Evolutionary conservation across 495 filamentous ascomycete genomes (phyloP).

Genomic region (Monascus purpureus): DNA sequence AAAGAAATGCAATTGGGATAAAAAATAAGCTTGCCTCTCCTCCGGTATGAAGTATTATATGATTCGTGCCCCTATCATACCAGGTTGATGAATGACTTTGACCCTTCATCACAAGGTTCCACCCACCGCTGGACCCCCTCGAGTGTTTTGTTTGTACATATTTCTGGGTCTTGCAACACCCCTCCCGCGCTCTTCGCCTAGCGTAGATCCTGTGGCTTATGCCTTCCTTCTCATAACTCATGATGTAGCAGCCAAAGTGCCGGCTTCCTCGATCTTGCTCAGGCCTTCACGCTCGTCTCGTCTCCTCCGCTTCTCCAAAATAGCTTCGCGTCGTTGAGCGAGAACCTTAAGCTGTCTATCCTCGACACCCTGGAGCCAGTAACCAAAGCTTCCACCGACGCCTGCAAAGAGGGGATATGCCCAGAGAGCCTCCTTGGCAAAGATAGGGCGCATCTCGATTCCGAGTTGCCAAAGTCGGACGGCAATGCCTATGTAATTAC

Average conservation of each 20-base stretch:
- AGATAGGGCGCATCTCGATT: slow-evolving; percentile 93
- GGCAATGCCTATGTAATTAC: slow-evolving; percentile 52
- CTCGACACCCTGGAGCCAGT: slow-evolving; percentile 86
- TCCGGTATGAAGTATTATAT: background rate
- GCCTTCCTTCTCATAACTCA: no score
- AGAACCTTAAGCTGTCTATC: slow-evolving; percentile 61
- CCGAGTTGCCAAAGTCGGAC: slow-evolving; percentile 92
- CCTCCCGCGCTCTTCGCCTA: no score
- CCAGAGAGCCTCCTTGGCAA: slow-evolving; percentile 63
- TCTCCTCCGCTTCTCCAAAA: slow-evolving; percentile 81
- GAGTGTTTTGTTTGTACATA: background rate
- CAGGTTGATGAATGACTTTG: no score
- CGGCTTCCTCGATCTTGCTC: slow-evolving; percentile 21
- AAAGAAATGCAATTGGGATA: background rate
- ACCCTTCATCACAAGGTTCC: no score
- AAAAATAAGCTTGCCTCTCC: background rate
- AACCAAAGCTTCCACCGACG: slow-evolving; percentile 82
- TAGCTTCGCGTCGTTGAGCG: slow-evolving; percentile 53
- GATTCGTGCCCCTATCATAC: background rate
- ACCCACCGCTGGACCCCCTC: no score
- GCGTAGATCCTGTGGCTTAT: no score
- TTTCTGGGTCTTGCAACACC: background rate
- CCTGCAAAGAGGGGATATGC: slow-evolving; percentile 83
- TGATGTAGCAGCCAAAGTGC: slow-evolving; percentile 27
- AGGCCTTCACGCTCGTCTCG: slow-evolving; percentile 46